phyloP scores from a whole-genome alignment of 78 protist species.

The Speleostelium caveatum region DNA sequence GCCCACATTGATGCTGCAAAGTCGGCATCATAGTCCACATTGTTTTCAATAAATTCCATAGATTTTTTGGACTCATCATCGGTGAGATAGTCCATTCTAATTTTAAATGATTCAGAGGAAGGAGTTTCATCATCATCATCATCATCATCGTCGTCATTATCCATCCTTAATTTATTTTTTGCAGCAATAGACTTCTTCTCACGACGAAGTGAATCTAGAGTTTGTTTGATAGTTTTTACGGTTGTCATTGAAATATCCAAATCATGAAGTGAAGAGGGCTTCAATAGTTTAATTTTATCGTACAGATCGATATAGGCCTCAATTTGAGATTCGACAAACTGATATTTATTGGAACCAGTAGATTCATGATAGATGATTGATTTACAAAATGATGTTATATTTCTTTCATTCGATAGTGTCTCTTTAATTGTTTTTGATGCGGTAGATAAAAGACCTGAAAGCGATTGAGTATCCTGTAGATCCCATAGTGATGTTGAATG shows the following conservation, averaged over 20 bases:
- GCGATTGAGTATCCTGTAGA: conserved; percentile 12
- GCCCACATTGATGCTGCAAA: conserved; percentile 68
- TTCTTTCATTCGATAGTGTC: conserved; percentile 2
- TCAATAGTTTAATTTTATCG: not conserved
- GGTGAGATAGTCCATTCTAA: conserved; percentile 63
- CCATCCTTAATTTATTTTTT: conserved; percentile 8
- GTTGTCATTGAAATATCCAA: not conserved
- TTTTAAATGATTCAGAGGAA: not conserved
- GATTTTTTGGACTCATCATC: conserved; percentile 42
- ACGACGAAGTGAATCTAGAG: not conserved
- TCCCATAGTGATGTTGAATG: conserved; percentile 34
- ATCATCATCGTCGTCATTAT: conserved; percentile 7
- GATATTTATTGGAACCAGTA: not conserved
- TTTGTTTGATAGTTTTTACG: not conserved
- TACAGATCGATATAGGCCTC: not conserved
- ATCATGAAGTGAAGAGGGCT: not conserved
- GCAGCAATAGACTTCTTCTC: not conserved
- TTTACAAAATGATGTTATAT: conserved; percentile 13
- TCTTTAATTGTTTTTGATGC: conserved; percentile 7
- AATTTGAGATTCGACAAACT: not conserved
- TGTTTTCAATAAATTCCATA: conserved; percentile 4
- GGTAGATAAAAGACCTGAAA: not conserved
- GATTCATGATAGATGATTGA: conserved; percentile 18
- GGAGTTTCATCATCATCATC: not conserved
- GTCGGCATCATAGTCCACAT: conserved; percentile 68